Evolutionary conservation across 2,329 filamentous ascomycete genomes (phyloP), one percentile per base, ranked within the genome.

Genomic region (Penicillium sp.): DNA sequence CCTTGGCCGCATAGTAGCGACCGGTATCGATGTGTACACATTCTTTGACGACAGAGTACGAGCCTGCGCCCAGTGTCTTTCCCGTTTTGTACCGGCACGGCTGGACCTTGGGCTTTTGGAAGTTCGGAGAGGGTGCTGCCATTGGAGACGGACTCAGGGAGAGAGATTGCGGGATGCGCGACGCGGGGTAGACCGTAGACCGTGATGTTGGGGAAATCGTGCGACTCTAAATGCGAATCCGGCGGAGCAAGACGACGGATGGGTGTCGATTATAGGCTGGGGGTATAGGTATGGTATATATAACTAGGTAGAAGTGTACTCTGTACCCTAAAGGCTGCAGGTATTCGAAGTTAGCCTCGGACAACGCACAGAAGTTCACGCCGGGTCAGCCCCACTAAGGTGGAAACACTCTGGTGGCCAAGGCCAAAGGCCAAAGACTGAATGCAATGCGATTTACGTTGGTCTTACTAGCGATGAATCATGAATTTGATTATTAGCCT

Each of bases 11-110:
- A 84, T 97, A 99, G 74, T 96, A 97, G 59, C 91, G 84, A 38
- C 92, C 92, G 0, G 93, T 97, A 63, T 97, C 92, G 65, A 97
- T 97, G 70, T 99, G 93, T 25, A 97, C 91, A 69, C 93, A 99
- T 75, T 99, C 93, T 72, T 97, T 97, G 56, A 99, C 93, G 41
- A 97, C 93, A 31, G 91, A 96, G 75, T 99, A 99, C 49, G 91
- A 96, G 57, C 93, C 93, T 29, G 93, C 91, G 56, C 93, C 93
- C 48, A 99, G 77, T 19, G 93, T 97, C 80, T 99, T 99, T 57
- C 93, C 93, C 6, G 95, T 95, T 77, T 97, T 99, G 80, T 99
- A 99, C 61, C 91, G 84, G 71, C 92, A 99, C 63, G 93, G 91
- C 74, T 97, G 91, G 56, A 97, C 83, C 70, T 90, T 85, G 2